Conservation (phyloP, 768 basidiomycete genomes). For the Russula olivacea region DNA sequence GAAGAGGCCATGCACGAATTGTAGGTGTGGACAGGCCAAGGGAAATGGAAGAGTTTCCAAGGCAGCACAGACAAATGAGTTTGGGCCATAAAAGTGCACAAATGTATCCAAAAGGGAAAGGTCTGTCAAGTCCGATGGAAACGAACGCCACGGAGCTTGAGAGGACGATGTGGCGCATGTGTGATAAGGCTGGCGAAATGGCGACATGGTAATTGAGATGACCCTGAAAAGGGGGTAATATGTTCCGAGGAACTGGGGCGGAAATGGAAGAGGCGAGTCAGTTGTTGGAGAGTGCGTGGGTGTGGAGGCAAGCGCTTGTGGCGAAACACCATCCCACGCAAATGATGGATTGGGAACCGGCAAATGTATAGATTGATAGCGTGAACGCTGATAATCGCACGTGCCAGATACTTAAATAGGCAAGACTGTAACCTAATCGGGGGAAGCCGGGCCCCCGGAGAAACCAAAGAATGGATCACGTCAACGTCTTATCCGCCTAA, state of each 20-base stretch:
- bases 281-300: background rate
- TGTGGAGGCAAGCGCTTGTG: slow-evolving; percentile 16
- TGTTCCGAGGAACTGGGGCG: slow-evolving; percentile 7
- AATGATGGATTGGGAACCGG: slow-evolving; percentile 9
- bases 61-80: background rate
- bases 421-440: slow-evolving; percentile 26
- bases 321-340: slow-evolving; percentile 12
- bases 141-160: slow-evolving; percentile 19
- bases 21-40: background rate
- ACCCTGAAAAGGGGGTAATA: background rate
- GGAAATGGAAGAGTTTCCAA: background rate
- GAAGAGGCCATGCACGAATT: background rate
- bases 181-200: background rate
- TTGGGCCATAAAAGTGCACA: slow-evolving; percentile 14
- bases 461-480: background rate
- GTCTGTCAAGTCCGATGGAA: slow-evolving; percentile 7
- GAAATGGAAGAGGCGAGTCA: background rate
- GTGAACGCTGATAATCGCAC: background rate
- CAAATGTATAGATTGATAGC: background rate
- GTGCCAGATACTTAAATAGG: slow-evolving; percentile 18
- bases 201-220: background rate
- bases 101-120: background rate
- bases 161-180: slow-evolving; percentile 9
- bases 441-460: slow-evolving; percentile 12
- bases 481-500: background rate